Percentiles rank a stretch among this genome's conserved stretches.
These are phyloP conservation scores for Pterocarpus santalinus DNA, from an alignment of 306 rosid species.

Conservation along the genomic window DNA sequence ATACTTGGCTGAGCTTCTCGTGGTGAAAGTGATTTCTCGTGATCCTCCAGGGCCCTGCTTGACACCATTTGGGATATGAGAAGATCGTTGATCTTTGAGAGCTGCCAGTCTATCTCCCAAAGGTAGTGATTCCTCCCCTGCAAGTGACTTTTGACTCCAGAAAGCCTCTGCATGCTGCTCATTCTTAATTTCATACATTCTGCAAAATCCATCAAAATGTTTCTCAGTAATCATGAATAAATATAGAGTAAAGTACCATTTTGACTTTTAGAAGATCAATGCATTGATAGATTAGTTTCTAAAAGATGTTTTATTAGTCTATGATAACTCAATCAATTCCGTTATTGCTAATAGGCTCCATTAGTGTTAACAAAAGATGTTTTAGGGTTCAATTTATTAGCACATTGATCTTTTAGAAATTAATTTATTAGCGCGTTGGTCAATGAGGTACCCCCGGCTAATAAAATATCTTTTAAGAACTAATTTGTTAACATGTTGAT, in stretches of 20 bases:
- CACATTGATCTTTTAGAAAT: too few species aligned
- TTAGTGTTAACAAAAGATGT: too few species aligned
- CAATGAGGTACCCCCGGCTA: too few species aligned
- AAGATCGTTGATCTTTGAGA: conserved; percentile 53
- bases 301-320: too few species aligned
- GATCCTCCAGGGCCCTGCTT: conserved; percentile 92
- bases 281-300: too few species aligned
- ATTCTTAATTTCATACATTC: conserved; percentile 89
- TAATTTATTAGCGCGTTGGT: too few species aligned
- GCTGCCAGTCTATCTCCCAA: conserved; percentile 84
- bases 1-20: conserved; percentile 75
- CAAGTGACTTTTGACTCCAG: conserved; percentile 76
- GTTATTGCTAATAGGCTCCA: too few species aligned
- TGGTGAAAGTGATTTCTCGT: conserved; percentile 80
- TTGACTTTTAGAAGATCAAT: too few species aligned
- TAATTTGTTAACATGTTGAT: too few species aligned
- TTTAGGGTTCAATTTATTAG: too few species aligned
- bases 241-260: neutral
- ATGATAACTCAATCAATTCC: too few species aligned
- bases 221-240: neutral
- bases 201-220: conserved; percentile 42
- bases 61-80: conserved; percentile 59
- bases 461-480: too few species aligned
- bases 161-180: conserved; percentile 94
- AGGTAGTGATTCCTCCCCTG: conserved; percentile 76